A percentile compares a stretch with the other conserved stretches of the same genome.
Conservation (phyloP, 2,329 filamentous ascomycete species). For the Zymoseptoria tritici region DNA sequence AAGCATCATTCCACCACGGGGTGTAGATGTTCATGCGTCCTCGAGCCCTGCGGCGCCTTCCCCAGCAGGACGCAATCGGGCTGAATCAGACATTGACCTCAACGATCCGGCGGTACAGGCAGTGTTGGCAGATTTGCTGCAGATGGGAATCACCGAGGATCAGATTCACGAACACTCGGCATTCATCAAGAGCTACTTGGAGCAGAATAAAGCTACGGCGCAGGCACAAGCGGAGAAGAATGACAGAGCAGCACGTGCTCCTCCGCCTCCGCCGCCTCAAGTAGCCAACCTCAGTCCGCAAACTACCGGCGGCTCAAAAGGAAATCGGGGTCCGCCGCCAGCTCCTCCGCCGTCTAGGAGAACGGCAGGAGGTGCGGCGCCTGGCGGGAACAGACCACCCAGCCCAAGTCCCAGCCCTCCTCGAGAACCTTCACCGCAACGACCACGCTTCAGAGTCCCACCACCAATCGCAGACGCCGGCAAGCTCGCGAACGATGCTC, state of each 20-base stretch:
- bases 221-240: slow-evolving; percentile 39
- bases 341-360: slow-evolving; percentile 43
- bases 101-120: slow-evolving; percentile 56
- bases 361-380: slow-evolving; percentile 26
- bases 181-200: slow-evolving; percentile 61
- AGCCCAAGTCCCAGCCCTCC: slow-evolving; percentile 57
- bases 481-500: slow-evolving; percentile 40
- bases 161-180: slow-evolving; percentile 60
- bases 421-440: slow-evolving; percentile 62
- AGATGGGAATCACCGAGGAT: slow-evolving; percentile 62
- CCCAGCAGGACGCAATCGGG: slow-evolving; percentile 21
- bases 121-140: slow-evolving; percentile 52
- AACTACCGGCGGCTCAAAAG: slow-evolving; percentile 48
- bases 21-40: slow-evolving; percentile 25
- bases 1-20: slow-evolving; percentile 45
- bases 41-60: slow-evolving; percentile 29
- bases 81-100: slow-evolving; percentile 48
- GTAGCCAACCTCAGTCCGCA: slow-evolving; percentile 50
- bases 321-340: slow-evolving; percentile 56
- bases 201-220: slow-evolving; percentile 51
- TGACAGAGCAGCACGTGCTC: slow-evolving; percentile 47
- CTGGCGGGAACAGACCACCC: slow-evolving; percentile 38
- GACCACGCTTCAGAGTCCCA: slow-evolving; percentile 71
- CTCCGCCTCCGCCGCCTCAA: slow-evolving; percentile 54
- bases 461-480: slow-evolving; percentile 86